A percentile compares a stretch with the other conserved stretches of the same genome.
These are phyloP conservation scores for Cryptosporidium canis DNA, from an alignment of 169 alveolate genomes.

Conservation along the genomic window DNA sequence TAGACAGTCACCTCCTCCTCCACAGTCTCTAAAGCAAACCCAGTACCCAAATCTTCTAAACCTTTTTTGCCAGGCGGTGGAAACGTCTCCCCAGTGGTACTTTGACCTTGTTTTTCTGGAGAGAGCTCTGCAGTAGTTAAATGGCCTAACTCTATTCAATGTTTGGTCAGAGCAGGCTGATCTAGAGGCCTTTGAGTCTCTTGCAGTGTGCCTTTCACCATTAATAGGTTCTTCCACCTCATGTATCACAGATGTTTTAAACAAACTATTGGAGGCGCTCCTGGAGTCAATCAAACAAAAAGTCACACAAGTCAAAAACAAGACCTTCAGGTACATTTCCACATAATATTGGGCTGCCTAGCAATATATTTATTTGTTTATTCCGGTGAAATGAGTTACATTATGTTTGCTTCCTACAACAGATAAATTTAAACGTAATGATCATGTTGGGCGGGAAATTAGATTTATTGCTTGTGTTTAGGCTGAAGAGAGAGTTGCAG, in stretches of 20 bases:
- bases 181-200: background rate
- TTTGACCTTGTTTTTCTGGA: slow-evolving; percentile 1
- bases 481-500: background rate
- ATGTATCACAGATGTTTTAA: background rate
- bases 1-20: slow-evolving; percentile 69
- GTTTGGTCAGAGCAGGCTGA: background rate
- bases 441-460: background rate
- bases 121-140: slow-evolving; percentile 7
- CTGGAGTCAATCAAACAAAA: background rate
- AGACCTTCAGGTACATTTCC: background rate
- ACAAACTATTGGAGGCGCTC: background rate
- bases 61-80: slow-evolving; percentile 51
- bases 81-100: slow-evolving; percentile 39
- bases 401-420: too few relatives aligned
- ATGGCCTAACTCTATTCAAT: background rate
- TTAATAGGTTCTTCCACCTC: background rate
- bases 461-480: background rate
- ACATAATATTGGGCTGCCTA: background rate
- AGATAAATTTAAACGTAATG: background rate
- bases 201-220: background rate
- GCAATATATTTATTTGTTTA: background rate
- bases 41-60: slow-evolving; percentile 44
- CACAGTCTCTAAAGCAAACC: slow-evolving; percentile 67
- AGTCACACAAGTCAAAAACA: background rate
- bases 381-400: background rate